phyloP scores from a whole-genome alignment of 78 protist genomes.

The Dictyostelium firmibasis region DNA sequence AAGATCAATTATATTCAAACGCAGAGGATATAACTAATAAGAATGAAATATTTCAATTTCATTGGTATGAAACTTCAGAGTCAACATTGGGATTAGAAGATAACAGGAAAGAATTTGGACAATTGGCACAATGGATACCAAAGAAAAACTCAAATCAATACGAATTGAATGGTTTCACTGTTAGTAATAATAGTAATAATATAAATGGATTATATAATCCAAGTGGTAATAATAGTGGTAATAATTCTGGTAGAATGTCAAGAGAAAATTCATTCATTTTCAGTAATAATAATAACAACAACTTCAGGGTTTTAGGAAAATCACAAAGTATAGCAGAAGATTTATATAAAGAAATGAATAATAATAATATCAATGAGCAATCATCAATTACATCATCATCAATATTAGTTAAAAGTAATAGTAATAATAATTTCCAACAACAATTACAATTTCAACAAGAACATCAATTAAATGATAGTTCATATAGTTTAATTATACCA shows the following conservation, averaged over 20 bases:
- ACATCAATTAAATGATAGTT: neutral
- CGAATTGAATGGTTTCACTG: slow-evolving; percentile 37
- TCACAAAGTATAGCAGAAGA: neutral
- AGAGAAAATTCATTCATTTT: slow-evolving; percentile 36
- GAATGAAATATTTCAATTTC: neutral
- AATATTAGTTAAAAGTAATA: neutral
- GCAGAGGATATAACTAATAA: slow-evolving; percentile 6
- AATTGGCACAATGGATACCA: slow-evolving; percentile 41
- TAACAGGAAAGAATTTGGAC: slow-evolving; percentile 15
- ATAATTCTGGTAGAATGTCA: neutral
- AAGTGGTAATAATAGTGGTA: neutral
- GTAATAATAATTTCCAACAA: neutral
- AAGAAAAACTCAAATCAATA: neutral
- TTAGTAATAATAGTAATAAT: neutral
- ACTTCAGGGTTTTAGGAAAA: neutral
- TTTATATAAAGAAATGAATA: neutral
- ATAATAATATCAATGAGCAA: neutral
- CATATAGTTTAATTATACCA: neutral
- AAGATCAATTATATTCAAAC: neutral
- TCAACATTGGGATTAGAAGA: neutral
- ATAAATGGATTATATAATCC: slow-evolving; percentile 12
- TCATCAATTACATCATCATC: neutral
- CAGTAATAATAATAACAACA: neutral
- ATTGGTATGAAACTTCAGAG: slow-evolving; percentile 63
- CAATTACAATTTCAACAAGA: neutral